These are phyloP conservation scores for Acer negundo DNA, from an alignment of 345 rosid genomes.

Conservation along the genomic window DNA sequence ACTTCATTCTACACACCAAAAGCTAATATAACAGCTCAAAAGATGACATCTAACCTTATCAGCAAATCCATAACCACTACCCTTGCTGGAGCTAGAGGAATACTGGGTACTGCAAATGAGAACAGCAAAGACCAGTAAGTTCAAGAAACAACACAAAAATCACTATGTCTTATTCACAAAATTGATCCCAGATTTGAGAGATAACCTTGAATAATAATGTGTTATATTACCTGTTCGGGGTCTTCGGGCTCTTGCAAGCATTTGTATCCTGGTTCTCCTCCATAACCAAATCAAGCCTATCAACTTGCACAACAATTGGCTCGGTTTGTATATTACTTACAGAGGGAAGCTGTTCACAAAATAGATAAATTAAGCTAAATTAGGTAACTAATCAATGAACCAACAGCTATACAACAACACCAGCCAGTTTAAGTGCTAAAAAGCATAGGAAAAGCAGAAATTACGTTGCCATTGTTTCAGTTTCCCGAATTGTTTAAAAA, in stretches of 20 bases:
- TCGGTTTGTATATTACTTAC: conserved; percentile 90
- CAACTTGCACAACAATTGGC: conserved; percentile 86
- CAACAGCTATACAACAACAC: neutral
- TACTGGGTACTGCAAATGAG: conserved; percentile 54
- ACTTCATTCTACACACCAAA: neutral
- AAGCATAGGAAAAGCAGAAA: neutral
- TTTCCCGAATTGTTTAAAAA: neutral
- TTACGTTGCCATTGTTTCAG: neutral
- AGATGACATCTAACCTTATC: conserved; percentile 73
- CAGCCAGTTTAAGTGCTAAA: neutral
- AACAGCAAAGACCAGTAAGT: conserved; percentile 10
- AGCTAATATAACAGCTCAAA: conserved; percentile 7
- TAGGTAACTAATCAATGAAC: neutral
- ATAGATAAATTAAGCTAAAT: neutral
- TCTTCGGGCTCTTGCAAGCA: conserved; percentile 52
- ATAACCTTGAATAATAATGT: neutral
- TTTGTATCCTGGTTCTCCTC: conserved; percentile 84
- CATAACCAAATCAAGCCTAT: conserved; percentile 92
- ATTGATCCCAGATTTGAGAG: conserved; percentile 6
- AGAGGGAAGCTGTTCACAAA: conserved; percentile 67
- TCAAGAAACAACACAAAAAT: conserved; percentile 1
- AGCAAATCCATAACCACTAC: conserved; percentile 94
- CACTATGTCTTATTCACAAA: neutral
- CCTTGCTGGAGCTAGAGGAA: conserved; percentile 62
- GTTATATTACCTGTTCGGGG: conserved; percentile 56